A percentile compares a stretch with the other conserved stretches of the same genome.
phyloP scores from a whole-genome alignment of 495 filamentous ascomycete species.

The Aspergillus bridgeri region DNA sequence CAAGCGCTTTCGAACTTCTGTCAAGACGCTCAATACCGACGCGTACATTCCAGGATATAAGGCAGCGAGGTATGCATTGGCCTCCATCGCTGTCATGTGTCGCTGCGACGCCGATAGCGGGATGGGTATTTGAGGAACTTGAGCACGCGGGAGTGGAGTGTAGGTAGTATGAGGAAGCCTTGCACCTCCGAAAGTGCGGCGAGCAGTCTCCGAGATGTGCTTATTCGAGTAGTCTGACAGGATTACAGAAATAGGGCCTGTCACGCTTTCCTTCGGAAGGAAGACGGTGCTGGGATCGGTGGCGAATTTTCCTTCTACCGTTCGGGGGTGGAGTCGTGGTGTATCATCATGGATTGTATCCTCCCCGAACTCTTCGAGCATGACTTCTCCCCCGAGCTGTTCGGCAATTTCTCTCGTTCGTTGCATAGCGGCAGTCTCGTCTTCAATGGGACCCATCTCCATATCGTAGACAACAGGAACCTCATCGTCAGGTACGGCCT shows the following conservation, averaged over 20 bases:
- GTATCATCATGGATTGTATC: slow-evolving; percentile 47
- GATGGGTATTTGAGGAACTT: slow-evolving; percentile 63
- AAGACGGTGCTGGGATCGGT: slow-evolving; percentile 68
- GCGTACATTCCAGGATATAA: slow-evolving; percentile 82
- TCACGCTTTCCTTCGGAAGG: slow-evolving; percentile 62
- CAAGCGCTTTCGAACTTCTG: slow-evolving; percentile 81
- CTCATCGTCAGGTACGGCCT: slow-evolving; percentile 10
- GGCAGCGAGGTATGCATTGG: slow-evolving; percentile 75
- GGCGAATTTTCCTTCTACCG: slow-evolving; percentile 57
- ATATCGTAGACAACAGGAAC: slow-evolving; percentile 39
- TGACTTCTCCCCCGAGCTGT: slow-evolving; percentile 46
- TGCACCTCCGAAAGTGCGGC: slow-evolving; percentile 67
- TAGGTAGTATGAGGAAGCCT: slow-evolving; percentile 69
- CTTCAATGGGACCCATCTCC: slow-evolving; percentile 27
- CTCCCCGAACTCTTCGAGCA: slow-evolving; percentile 45
- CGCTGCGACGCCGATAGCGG: slow-evolving; percentile 65
- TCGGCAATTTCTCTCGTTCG: slow-evolving; percentile 45
- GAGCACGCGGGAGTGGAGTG: slow-evolving; percentile 47
- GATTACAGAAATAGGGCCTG: slow-evolving; percentile 62
- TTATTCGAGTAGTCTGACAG: slow-evolving; percentile 63
- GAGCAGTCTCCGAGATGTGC: slow-evolving; percentile 68
- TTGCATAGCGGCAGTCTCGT: slow-evolving; percentile 33
- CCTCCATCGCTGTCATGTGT: slow-evolving; percentile 79
- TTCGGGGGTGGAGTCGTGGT: slow-evolving; percentile 59
- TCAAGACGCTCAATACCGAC: slow-evolving; percentile 64